phyloP scores from a whole-genome alignment of 108 stramenopile species.

The Mayamaea pseudoterrestris region DNA sequence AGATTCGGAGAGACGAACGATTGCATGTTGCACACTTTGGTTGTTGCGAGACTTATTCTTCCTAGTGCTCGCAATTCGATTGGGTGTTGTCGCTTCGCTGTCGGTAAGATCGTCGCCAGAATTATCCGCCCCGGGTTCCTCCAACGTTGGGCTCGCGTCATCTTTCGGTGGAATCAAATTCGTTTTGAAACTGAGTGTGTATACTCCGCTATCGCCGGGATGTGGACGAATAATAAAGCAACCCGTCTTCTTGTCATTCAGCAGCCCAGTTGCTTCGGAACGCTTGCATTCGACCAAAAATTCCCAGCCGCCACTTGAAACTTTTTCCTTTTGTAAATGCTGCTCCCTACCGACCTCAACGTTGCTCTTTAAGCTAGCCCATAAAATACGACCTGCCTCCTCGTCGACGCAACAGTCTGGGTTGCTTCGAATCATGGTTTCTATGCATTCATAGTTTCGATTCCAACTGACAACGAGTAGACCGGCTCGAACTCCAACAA shows the following conservation, averaged over 20 bases:
- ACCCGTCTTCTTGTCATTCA: conserved; percentile 44
- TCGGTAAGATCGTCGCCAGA: background rate
- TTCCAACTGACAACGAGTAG: conserved; percentile 54
- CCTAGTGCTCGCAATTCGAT: background rate
- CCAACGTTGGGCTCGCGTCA: conserved; percentile 4
- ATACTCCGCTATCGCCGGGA: conserved; percentile 69
- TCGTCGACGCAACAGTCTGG: conserved; percentile 71
- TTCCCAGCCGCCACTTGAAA: conserved; percentile 77
- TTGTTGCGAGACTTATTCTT: conserved; percentile 28
- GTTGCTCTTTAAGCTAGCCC: conserved; percentile 42
- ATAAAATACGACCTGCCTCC: conserved; percentile 51
- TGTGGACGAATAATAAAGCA: conserved; percentile 81
- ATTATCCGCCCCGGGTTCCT: conserved; percentile 4
- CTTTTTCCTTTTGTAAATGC: conserved; percentile 9
- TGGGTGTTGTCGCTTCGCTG: background rate
- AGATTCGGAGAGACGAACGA: conserved; percentile 71
- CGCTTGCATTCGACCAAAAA: conserved; percentile 77
- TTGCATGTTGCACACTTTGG: conserved; percentile 83
- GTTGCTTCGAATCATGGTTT: conserved; percentile 50
- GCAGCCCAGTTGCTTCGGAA: conserved; percentile 72
- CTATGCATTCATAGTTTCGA: conserved; percentile 42
- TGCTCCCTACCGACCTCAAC: background rate
- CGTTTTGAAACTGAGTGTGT: conserved; percentile 80
- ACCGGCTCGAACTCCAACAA: conserved; percentile 58
- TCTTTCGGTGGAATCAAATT: conserved; percentile 40